A percentile compares a stretch with the other conserved stretches of the same genome.
Conservation (phyloP, 2,329 filamentous ascomycete species). For the Tolypocladium nubicola region DNA sequence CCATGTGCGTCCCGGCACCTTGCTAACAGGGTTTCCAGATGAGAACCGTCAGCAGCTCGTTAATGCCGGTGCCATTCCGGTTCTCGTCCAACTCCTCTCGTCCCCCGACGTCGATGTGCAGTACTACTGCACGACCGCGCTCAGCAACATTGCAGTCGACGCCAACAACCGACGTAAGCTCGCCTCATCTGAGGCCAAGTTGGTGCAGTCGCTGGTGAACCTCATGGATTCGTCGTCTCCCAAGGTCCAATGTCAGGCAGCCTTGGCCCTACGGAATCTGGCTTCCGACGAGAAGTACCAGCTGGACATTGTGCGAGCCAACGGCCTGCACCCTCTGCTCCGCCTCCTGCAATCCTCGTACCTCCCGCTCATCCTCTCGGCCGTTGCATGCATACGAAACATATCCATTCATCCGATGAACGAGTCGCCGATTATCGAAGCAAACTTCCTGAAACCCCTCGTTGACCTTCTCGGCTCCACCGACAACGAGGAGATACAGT, state of each 20-base stretch:
- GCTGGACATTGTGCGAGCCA: slow-evolving; percentile 86
- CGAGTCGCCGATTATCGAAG: slow-evolving; percentile 97
- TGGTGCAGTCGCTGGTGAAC: slow-evolving; percentile 89
- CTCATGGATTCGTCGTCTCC: slow-evolving; percentile 96
- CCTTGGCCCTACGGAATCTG: slow-evolving; percentile 83
- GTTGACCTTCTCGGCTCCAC: slow-evolving; percentile 91
- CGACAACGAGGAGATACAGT: slow-evolving; percentile 98
- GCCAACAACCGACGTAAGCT: slow-evolving; percentile 82
- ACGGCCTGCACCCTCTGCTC: slow-evolving; percentile 75
- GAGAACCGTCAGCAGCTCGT: slow-evolving; percentile 97
- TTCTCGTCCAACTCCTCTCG: slow-evolving; percentile 87
- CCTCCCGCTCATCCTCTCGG: slow-evolving; percentile 87
- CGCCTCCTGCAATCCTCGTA: slow-evolving; percentile 91
- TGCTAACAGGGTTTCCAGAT: slow-evolving; percentile 41
- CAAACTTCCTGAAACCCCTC: slow-evolving; percentile 85
- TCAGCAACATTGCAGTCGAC: slow-evolving; percentile 98
- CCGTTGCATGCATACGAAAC: slow-evolving; percentile 95
- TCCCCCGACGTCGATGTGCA: slow-evolving; percentile 95
- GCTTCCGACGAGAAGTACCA: slow-evolving; percentile 99
- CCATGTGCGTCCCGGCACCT: neutral
- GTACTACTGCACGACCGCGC: slow-evolving; percentile 96
- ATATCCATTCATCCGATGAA: slow-evolving; percentile 98
- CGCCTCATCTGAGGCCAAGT: slow-evolving; percentile 77
- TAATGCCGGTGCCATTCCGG: slow-evolving; percentile 93
- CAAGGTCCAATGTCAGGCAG: slow-evolving; percentile 96